Evolutionary conservation across 352 stramenopile genomes (phyloP), one percentile per base, ranked within the genome.

Genomic region (Lagenidium sp.): DNA sequence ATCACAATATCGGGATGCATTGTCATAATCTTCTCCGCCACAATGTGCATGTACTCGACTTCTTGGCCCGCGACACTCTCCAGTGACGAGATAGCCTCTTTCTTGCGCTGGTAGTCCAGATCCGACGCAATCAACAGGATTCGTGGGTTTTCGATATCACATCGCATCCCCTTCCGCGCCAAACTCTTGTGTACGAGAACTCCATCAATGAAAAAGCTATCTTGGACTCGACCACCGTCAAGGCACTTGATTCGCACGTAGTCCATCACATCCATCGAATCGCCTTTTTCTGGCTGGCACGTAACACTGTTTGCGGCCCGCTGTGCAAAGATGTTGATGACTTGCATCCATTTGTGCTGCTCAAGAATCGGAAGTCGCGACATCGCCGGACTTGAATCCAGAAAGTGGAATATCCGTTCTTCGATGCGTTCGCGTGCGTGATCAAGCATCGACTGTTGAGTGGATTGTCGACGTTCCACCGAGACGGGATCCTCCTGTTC

Each of bases 31-130:
- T 94, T 94, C 44, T 91, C 82, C 1, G 73, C 80, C n/a, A 88
- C 78, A 10, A 94, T 87, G 41, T 90, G 79, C 82, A 94, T 94
- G 54, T 94, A 94, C 63, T 94, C 82, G 24, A 88, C 60, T 69
- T 94, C 82, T 65, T 92, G 79, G 1, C 65, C 65, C 0, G 79
- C 82, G 21, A 94, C 82, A 44, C 70, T 84, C 50, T 94, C 82
- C 19, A 94, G 50, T 11, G 79, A 90, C 18, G 79, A 78, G 16
- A 94, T 87, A 4, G 60, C 72, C 28, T 90, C 77, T 41, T 89
- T 90, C 40, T 85, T 83, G 29, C 80, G 71, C 47, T 94, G 82
- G 23, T 90, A 94, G 36, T 94, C 82, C 15, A 94, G 56, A 19
- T 72, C 65, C 7, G 82, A 90, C 16, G 79, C 82, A 23, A 94